Evolutionary conservation across 2,329 filamentous ascomycete genomes (phyloP).

Genomic region (Fusarium avenaceum): DNA sequence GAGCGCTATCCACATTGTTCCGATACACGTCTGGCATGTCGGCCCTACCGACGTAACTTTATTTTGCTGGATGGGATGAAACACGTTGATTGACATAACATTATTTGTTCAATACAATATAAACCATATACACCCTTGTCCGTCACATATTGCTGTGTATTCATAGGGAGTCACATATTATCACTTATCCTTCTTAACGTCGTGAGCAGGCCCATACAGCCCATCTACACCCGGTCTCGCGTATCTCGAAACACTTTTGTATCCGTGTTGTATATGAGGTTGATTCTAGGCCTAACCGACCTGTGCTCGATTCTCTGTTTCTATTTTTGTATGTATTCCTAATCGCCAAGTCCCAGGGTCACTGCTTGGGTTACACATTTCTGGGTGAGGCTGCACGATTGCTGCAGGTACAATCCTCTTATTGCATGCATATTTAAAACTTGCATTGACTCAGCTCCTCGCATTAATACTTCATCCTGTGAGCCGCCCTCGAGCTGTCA

Average conservation of each 20-base stretch:
- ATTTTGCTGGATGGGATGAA: background rate
- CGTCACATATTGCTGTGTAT: background rate
- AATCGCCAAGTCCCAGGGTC: background rate
- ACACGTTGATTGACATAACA: background rate
- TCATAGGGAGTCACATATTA: background rate
- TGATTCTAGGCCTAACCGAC: background rate
- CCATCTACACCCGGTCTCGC: background rate
- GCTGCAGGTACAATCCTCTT: background rate
- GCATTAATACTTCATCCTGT: background rate
- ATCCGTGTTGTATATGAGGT: background rate
- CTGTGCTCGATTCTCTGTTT: background rate
- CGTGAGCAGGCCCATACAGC: background rate
- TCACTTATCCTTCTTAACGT: too few relatives aligned
- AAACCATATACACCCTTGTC: background rate
- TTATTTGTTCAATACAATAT: background rate
- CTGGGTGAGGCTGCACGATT: background rate
- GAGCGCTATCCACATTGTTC: background rate
- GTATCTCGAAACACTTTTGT: background rate
- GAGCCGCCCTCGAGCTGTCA: background rate
- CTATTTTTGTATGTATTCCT: background rate
- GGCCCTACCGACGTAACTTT: background rate
- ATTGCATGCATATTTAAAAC: background rate
- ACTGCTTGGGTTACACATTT: background rate
- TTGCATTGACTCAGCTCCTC: background rate
- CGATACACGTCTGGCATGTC: background rate